These are phyloP conservation scores for Cadophora gregata DNA, from an alignment of 2,329 filamentous ascomycete species.

Conservation along the genomic window DNA sequence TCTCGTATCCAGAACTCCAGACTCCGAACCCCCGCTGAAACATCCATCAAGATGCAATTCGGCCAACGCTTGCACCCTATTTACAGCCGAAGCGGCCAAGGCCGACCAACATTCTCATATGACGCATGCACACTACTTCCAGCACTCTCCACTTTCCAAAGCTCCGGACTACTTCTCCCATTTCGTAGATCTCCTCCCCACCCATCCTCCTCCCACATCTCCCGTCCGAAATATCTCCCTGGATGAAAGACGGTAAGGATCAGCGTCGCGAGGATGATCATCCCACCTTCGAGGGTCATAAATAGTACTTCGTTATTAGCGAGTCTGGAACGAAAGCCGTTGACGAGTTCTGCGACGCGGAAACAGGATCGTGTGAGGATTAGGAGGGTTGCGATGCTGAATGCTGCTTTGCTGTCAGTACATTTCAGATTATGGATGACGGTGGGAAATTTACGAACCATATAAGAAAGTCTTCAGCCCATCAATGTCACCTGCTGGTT, in stretches of 20 bases:
- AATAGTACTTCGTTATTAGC: conserved; percentile 53
- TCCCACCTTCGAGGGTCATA: conserved; percentile 52
- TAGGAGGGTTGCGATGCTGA: conserved; percentile 56
- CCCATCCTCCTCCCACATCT: conserved; percentile 27
- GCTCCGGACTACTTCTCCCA: background rate
- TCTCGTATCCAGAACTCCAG: background rate
- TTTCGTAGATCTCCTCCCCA: conserved; percentile 6
- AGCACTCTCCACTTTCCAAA: conserved; percentile 7
- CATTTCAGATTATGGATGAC: background rate
- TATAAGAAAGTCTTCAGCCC: conserved; percentile 3
- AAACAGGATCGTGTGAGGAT: conserved; percentile 63
- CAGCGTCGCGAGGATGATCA: conserved; percentile 44
- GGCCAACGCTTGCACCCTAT: background rate
- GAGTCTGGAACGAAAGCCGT: conserved; percentile 58
- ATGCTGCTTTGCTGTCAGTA: conserved; percentile 32
- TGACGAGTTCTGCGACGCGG: conserved; percentile 60
- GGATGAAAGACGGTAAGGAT: conserved; percentile 45
- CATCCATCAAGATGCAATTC: no score
- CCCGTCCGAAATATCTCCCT: conserved; percentile 36
- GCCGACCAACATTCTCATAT: background rate
- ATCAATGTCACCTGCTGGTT: background rate
- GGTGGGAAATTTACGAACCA: background rate
- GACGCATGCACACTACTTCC: background rate
- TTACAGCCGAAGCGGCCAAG: conserved; percentile 5
- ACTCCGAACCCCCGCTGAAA: background rate